Percentiles rank a stretch among this genome's conserved stretches.
Evolutionary conservation across 192 early-diverging fungal species (phyloP).

Genomic region (Coemansia sp.): DNA sequence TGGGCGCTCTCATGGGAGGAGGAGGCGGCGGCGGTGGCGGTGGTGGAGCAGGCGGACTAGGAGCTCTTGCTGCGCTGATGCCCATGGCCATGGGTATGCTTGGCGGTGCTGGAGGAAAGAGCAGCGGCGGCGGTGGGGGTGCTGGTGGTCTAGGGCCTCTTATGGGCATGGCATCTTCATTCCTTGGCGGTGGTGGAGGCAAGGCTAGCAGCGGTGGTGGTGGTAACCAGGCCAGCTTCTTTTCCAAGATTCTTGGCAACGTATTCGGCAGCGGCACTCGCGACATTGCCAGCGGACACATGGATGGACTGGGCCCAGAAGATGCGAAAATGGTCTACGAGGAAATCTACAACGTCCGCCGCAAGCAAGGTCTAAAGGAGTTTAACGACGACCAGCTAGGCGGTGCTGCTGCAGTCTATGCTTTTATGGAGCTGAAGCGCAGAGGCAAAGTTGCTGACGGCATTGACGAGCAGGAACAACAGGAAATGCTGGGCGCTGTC

Average conservation of each 20-base stretch:
- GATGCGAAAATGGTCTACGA: slow-evolving; percentile 25
- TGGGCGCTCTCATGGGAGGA: slow-evolving; percentile 2
- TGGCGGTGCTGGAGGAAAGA: slow-evolving; percentile 19
- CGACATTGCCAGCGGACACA: slow-evolving; percentile 28
- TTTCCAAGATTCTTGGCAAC: slow-evolving; percentile 47
- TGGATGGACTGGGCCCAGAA: slow-evolving; percentile 20
- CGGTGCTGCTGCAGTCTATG: slow-evolving; percentile 41
- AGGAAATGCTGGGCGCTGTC: slow-evolving; percentile 41
- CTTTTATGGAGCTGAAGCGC: slow-evolving; percentile 25
- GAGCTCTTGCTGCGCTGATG: slow-evolving; percentile 39
- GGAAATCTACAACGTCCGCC: slow-evolving; percentile 25
- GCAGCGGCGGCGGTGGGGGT: slow-evolving; percentile 25
- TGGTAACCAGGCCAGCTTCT: slow-evolving; percentile 33
- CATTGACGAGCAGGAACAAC: slow-evolving; percentile 28
- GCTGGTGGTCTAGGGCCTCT: slow-evolving; percentile 38
- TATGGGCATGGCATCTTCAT: slow-evolving; percentile 38
- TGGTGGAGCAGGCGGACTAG: slow-evolving; percentile 37
- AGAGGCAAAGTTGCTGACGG: not conserved
- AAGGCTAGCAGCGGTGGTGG: slow-evolving; percentile 14
- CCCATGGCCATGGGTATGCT: slow-evolving; percentile 46
- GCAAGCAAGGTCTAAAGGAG: not conserved
- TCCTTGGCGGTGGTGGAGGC: slow-evolving; percentile 30
- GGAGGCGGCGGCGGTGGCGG: slow-evolving; percentile 10
- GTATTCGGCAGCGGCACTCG: slow-evolving; percentile 46
- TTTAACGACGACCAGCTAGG: slow-evolving; percentile 46